Percentiles rank a stretch among this genome's conserved stretches.
Conservation (phyloP, 2,329 filamentous ascomycete genomes). For the Pseudogymnoascus sp. region DNA sequence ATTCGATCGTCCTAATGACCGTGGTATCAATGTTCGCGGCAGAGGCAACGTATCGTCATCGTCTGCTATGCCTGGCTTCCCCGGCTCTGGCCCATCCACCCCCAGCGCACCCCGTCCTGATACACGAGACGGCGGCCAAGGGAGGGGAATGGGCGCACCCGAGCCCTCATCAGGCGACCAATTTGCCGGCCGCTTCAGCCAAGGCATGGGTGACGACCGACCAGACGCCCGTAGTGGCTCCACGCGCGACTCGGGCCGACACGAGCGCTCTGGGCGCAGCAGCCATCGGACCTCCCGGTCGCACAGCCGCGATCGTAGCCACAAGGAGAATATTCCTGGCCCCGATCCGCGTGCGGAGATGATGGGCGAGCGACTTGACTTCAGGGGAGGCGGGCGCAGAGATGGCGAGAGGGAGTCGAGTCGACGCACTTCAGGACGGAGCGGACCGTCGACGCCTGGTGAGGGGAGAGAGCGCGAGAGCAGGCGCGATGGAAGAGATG, state of each 20-base stretch:
- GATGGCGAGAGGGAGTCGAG: conserved; percentile 18
- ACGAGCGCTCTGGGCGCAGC: conserved; percentile 23
- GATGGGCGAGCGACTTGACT: not conserved
- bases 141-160: conserved; percentile 22
- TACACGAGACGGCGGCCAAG: conserved; percentile 20
- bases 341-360: not conserved
- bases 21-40: conserved; percentile 20
- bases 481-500: conserved; percentile 23
- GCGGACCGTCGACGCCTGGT: conserved; percentile 14
- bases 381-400: conserved; percentile 4
- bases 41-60: conserved; percentile 28
- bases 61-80: conserved; percentile 40
- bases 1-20: conserved; percentile 18
- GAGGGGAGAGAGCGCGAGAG: conserved; percentile 16
- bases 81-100: conserved; percentile 40
- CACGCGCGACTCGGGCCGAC: conserved; percentile 14
- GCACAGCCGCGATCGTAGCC: not conserved
- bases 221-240: not conserved
- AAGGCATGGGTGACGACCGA: conserved; percentile 23
- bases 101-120: conserved; percentile 38
- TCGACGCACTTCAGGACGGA: conserved; percentile 15
- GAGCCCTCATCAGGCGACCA: conserved; percentile 12
- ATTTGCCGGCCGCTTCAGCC: not conserved
- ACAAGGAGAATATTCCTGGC: not conserved
- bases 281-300: conserved; percentile 7